Conservation (phyloP, 371 early-diverging fungal species). For the Amoeboaphelidium protococcarum region DNA sequence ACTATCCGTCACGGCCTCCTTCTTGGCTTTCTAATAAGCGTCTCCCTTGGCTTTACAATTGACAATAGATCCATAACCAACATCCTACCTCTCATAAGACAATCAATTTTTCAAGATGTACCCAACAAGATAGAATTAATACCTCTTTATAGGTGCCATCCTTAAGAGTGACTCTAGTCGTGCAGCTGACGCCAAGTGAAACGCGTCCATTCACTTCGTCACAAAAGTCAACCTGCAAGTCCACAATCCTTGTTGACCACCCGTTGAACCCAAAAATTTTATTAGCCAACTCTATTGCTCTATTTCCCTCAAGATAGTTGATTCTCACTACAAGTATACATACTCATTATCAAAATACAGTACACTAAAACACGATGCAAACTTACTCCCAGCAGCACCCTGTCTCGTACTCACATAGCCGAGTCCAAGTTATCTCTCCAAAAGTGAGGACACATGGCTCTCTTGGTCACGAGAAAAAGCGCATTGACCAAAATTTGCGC, state of each 20-base stretch:
- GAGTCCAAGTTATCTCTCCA: slow-evolving; percentile 34
- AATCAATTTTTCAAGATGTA: background rate
- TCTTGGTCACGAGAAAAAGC: too few relatives aligned
- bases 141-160: slow-evolving; percentile 88
- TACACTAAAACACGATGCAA: slow-evolving; percentile 1
- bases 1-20: slow-evolving; percentile 91
- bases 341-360: too few relatives aligned
- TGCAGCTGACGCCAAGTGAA: slow-evolving; percentile 49
- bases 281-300: slow-evolving; percentile 72
- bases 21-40: slow-evolving; percentile 84
- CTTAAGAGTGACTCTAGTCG: slow-evolving; percentile 60
- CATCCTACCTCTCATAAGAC: slow-evolving; percentile 35
- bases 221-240: slow-evolving; percentile 50
- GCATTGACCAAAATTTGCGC: too few relatives aligned
- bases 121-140: slow-evolving; percentile 1
- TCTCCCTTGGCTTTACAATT: slow-evolving; percentile 42
- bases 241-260: slow-evolving; percentile 64
- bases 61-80: slow-evolving; percentile 66
- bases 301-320: slow-evolving; percentile 78
- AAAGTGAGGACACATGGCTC: too few relatives aligned
- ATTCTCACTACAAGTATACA: slow-evolving; percentile 19
- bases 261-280: slow-evolving; percentile 94
- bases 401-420: slow-evolving; percentile 27
- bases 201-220: slow-evolving; percentile 23
- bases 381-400: slow-evolving; percentile 20